A percentile compares a stretch with the other conserved stretches of the same genome.
Conservation (phyloP, 2,329 filamentous ascomycete genomes). For the Neurospora sp. region DNA sequence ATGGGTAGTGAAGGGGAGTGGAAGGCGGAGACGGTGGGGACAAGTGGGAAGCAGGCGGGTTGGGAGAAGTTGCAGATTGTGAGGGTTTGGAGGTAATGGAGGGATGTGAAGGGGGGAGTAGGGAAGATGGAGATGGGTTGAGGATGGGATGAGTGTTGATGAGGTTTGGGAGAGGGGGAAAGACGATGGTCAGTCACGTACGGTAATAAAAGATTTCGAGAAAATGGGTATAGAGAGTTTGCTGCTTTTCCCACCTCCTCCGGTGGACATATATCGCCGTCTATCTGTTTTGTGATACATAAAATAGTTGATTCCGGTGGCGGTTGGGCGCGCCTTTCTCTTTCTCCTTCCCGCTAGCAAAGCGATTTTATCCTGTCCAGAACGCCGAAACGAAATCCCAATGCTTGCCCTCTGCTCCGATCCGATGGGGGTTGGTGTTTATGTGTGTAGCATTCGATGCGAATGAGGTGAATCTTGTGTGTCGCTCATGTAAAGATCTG, state of each 20-base stretch:
- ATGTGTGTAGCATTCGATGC: not conserved
- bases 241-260: not conserved
- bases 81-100: conserved; percentile 59
- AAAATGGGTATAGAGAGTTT: not conserved
- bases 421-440: not conserved
- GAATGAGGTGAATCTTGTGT: not conserved
- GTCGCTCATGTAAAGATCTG: not conserved
- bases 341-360: not conserved
- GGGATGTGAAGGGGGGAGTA: not conserved
- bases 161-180: not conserved
- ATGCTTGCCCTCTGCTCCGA: not conserved
- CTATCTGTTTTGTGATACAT: not conserved
- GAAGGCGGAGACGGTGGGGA: conserved; percentile 68
- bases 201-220: not conserved
- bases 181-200: not conserved
- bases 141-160: not conserved
- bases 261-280: not conserved
- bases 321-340: not conserved
- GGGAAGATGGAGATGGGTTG: conserved; percentile 1
- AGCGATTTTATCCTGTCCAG: not conserved
- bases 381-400: not conserved
- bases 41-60: conserved; percentile 77
- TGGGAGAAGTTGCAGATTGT: conserved; percentile 93
- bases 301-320: not conserved
- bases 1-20: conserved; percentile 37